Evolutionary conservation across 306 rosid genomes (phyloP), one percentile per base, ranked within the genome.

Genomic region (Lithocarpus polystachyus): DNA sequence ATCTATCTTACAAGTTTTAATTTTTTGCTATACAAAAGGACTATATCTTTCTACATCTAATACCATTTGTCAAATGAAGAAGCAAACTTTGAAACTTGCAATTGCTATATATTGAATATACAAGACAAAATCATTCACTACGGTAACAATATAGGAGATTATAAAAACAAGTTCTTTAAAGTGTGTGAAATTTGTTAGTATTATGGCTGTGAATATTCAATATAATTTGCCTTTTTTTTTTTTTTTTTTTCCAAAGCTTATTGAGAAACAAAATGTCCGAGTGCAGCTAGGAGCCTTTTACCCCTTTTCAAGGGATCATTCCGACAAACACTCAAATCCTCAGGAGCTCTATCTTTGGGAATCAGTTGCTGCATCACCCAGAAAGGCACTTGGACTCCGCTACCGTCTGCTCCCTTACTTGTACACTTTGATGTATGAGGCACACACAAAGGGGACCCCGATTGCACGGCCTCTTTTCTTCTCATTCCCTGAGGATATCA

Each of bases 311-410:
- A 90, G 98, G 83, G 97, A 92, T 82, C 98, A 92, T 84, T 88
- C 98, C 0, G 87, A 2, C 0, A 86, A 28, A 71, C 12, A 0
- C 9, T 37, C 86, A 11, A 84, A 23, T 67, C 87, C 89, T 35
- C 97, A 82, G 85, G 98, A 94, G 88, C 97, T 92, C 29, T 94
- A 91, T 84, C 77, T 94, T 59, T 94, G 97, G 97, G 90, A 89
- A 5, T 87, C 93, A 12, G 97, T 94, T 81, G 97, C 97, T 76
- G 88, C 86, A 75, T 57, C 97, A 54, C 91, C 97, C 53, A 85
- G 89, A 83, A 91, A 86, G 85, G 99, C 91, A 26, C 92, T 94
- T 1, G 90, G 89, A 14, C 97, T 94, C 48, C 94, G 89, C 2
- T 94, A 91, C 52, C 87, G 89, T 59, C 87, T 94, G 71, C 98